Evolutionary conservation across 108 stramenopile genomes (phyloP).

Genomic region (Phaeodactylum tricornutum): DNA sequence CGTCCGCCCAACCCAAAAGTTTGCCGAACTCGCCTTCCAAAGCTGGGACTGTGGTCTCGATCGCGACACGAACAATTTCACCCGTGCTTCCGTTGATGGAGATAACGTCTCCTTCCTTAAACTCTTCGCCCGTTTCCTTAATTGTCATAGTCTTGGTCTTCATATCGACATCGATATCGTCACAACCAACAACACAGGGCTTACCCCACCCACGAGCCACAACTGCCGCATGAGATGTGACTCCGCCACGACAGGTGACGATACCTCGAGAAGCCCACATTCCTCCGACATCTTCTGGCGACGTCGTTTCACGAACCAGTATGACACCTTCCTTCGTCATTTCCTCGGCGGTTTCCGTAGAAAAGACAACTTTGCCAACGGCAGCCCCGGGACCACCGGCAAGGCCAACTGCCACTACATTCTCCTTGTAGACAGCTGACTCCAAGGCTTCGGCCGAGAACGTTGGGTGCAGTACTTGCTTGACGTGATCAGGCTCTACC

Average conservation of each 20-base stretch:
- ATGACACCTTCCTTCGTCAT: conserved; percentile 48
- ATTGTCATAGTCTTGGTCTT: conserved; percentile 42
- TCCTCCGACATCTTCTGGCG: conserved; percentile 76
- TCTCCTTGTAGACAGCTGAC: conserved; percentile 42
- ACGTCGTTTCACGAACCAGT: conserved; percentile 67
- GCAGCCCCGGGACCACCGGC: conserved; percentile 82
- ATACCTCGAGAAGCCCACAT: conserved; percentile 81
- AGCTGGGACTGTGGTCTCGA: conserved; percentile 31
- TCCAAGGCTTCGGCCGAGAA: conserved; percentile 41
- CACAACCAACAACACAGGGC: conserved; percentile 81
- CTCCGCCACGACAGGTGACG: conserved; percentile 75
- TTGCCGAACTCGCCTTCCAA: conserved; percentile 41
- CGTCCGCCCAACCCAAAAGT: conserved; percentile 52
- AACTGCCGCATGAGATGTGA: conserved; percentile 53
- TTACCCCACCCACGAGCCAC: conserved; percentile 88
- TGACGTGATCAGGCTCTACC: conserved; percentile 73
- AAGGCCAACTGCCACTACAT: conserved; percentile 69
- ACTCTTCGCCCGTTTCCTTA: conserved; percentile 33
- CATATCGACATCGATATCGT: conserved; percentile 51
- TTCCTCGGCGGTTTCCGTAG: conserved; percentile 65
- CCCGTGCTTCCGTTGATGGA: conserved; percentile 76
- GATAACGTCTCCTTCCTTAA: conserved; percentile 64
- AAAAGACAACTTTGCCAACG: conserved; percentile 74
- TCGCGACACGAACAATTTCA: conserved; percentile 43
- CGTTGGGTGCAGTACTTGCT: conserved; percentile 78